Evolutionary conservation across 352 stramenopile species (phyloP).

Genomic region (Phytophthora sojae): DNA sequence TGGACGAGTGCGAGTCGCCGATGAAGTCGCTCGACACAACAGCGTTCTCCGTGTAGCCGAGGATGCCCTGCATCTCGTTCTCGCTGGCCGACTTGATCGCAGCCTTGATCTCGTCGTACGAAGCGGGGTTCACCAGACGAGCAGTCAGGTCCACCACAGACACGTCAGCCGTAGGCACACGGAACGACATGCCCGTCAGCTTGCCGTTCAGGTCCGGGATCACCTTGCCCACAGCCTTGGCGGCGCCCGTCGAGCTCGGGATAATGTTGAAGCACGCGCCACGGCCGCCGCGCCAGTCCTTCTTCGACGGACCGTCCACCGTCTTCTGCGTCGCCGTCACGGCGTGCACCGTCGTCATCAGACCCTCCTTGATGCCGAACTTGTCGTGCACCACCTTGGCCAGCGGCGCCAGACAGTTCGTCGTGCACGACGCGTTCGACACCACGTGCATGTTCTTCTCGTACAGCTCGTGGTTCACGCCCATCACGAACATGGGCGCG

Average conservation of each 20-base stretch:
- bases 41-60: slow-evolving; percentile 92
- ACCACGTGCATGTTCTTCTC: slow-evolving; percentile 95
- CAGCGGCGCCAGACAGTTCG: slow-evolving; percentile 98
- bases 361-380: slow-evolving; percentile 98
- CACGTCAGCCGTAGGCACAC: slow-evolving; percentile 90
- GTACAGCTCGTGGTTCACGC: slow-evolving; percentile 98
- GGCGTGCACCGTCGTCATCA: slow-evolving; percentile 99
- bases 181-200: slow-evolving; percentile 94
- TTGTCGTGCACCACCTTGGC: slow-evolving; percentile 99
- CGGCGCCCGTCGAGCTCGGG: slow-evolving; percentile 97
- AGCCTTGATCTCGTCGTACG: slow-evolving; percentile 98
- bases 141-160: slow-evolving; percentile 91
- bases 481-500: slow-evolving; percentile 98
- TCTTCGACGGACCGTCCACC: slow-evolving; percentile 98
- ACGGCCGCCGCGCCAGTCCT: slow-evolving; percentile 98
- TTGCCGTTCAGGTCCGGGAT: slow-evolving; percentile 95
- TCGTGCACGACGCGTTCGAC: slow-evolving; percentile 99
- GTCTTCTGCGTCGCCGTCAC: slow-evolving; percentile 98
- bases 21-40: slow-evolving; percentile 91
- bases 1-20: slow-evolving; percentile 95
- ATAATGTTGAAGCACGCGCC: slow-evolving; percentile 99
- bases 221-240: slow-evolving; percentile 99
- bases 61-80: slow-evolving; percentile 95
- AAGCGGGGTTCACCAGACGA: slow-evolving; percentile 89
- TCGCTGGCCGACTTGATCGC: slow-evolving; percentile 96